Base-by-base conservation (phyloP, 2,329 filamentous ascomycete genomes). In the Hymenoscyphus albidus region DNA sequence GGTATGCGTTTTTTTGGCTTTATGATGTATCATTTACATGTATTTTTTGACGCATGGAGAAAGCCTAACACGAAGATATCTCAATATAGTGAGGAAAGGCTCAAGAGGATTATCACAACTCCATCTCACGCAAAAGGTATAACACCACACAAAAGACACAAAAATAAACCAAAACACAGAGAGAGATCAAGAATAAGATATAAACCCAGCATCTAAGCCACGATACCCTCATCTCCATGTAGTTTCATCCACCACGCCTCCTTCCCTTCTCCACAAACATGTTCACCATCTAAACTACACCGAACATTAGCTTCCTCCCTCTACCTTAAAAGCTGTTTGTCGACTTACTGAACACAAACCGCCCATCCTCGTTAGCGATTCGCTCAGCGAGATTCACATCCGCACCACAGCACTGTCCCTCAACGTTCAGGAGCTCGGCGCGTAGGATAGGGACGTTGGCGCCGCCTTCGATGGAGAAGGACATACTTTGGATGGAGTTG, bases 371-470 rank as follows among this genome's bases (percentile, higher is more conserved):
- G n/a, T 57, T 80, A 56, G 68, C 67, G 59, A 81, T 74, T 18
- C 78, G 74, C 74, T 81, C 79, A 3, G 75, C 66, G 35, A 81
- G 71, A 70, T 81, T 81, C 12, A 57, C 16, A 38, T 57, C 55
- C 1, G 55, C 55, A 35, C 32, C 55, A 3, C 16, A 5, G 6
- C 70, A 81, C 27, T 79, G 72, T 42, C 78, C 78, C 0, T 78
- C 74, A 1, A 67, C 66, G 39, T 75, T 73, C 10, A 58, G 63
- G 61, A 80, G 71, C 0, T 54, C 62, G 31, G 78, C 77, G 40
- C 79, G 78, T 55, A 81, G 76, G 31, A 81, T 69, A n/a, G 79
- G 78, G n/a, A 78, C 73, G 0, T 71, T 58, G 4, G 72, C 76
- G 10, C 74, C 77, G 22, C 78, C 78, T 67, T 81, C 79, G 6